A percentile compares a stretch with the other conserved stretches of the same genome.
Conservation (phyloP, 2,329 filamentous ascomycete species). For the Fusarium musae region DNA sequence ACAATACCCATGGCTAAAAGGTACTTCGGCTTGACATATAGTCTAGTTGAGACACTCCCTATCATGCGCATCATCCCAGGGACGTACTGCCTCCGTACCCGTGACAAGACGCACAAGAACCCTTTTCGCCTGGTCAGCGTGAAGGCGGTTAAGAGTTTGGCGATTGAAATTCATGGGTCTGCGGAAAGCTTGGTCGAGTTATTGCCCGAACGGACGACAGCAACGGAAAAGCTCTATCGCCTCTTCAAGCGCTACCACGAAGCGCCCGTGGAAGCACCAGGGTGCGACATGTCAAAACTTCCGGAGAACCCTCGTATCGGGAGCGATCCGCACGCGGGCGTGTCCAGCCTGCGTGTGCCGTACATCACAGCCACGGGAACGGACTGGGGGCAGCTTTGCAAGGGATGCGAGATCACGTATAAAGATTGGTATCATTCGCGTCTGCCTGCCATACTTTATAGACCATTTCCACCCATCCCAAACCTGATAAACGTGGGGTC, state of each 20-base stretch:
- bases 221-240: rapidly evolving
- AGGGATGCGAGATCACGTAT: not conserved
- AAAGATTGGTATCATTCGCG: too few species aligned
- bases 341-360: not conserved
- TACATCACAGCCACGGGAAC: not conserved
- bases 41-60: not conserved
- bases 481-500: too few species aligned
- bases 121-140: not conserved
- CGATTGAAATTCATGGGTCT: not conserved
- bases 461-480: too few species aligned
- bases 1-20: not conserved
- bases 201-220: rapidly evolving
- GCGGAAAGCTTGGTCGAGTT: not conserved
- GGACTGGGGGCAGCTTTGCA: not conserved
- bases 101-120: rapidly evolving
- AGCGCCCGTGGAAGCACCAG: not conserved
- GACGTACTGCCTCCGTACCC: rapidly evolving
- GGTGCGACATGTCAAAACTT: not conserved
- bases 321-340: not conserved
- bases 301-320: rapidly evolving
- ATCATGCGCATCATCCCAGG: not conserved
- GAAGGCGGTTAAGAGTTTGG: rapidly evolving
- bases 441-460: too few species aligned
- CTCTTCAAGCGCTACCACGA: not conserved
- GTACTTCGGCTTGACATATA: not conserved